phyloP scores from a whole-genome alignment of 2,329 filamentous ascomycete genomes.

The Pseudogymnoascus sp. region DNA sequence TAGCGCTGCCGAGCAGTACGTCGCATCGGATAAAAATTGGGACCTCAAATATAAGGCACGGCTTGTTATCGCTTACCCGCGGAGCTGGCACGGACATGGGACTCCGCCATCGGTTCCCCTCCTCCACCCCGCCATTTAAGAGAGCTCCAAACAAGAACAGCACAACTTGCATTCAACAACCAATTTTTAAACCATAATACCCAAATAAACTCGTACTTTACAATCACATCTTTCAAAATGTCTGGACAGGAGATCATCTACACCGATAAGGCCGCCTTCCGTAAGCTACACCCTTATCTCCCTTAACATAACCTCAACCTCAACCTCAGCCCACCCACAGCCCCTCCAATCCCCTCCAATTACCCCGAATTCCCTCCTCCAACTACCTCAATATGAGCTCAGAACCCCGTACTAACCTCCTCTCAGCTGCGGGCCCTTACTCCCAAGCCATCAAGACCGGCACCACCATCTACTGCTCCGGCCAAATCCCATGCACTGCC shows the following conservation, averaged over 20 bases:
- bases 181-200: not conserved
- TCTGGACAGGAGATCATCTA: constrained; percentile 26
- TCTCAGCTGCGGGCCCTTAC: constrained; percentile 28
- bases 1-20: not conserved
- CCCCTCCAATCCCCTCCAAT: not conserved
- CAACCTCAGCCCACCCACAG: constrained; percentile 10
- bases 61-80: not conserved
- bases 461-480: constrained; percentile 57
- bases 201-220: not conserved
- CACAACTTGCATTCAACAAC: constrained; percentile 3
- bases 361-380: not conserved
- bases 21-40: not conserved
- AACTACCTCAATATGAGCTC: not conserved
- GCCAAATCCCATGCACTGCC: constrained; percentile 33
- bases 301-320: not conserved
- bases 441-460: constrained; percentile 54
- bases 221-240: constrained; percentile 19
- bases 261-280: constrained; percentile 28
- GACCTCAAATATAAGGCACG: not conserved
- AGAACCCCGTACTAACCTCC: constrained; percentile 7
- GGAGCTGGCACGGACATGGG: constrained; percentile 1
- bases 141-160: constrained; percentile 1
- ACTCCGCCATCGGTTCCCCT: constrained; percentile 5
- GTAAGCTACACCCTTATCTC: constrained; percentile 18
- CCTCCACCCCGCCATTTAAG: constrained; percentile 8